Evolutionary conservation across 2,329 filamentous ascomycete species (phyloP), one percentile per base, ranked within the genome.

Genomic region (Colletotrichum kahawae): DNA sequence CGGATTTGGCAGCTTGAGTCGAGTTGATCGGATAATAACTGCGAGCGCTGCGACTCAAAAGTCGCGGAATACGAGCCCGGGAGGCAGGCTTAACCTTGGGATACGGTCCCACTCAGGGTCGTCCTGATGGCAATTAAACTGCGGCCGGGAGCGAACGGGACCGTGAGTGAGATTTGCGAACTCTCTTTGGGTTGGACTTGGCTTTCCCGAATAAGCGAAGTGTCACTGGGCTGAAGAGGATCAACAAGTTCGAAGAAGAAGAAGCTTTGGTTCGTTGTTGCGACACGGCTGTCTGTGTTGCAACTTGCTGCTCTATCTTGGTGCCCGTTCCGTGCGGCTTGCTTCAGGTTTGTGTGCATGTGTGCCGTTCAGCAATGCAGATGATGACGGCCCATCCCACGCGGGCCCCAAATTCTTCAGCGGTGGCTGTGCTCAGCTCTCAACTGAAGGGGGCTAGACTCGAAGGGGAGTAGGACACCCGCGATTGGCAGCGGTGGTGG

Each of bases 391-490:
- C 8, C 14, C 56, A 59, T 59, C 24, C 56, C 56, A 59, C 56
- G 24, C 29, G 38, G 16, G 56, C 9, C 31, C 21, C 16, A 14
- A 24, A 27, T 67, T 75, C 63, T 72, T 75, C 72, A 67, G 24
- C 34, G 67, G 67, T 70, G 67, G 67, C 67, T 70, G 57, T 67
- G 72, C 72, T 75, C 67, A 62, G 62, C 63, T 63, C 38, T 43
- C 18, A 63, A 63, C 56, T 56, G 36, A 54, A 24, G 21, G 54
- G 16, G 21, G 21, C 63, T 71, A 64, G 43, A 43, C 68, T 67
- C 48, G 36, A 71, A 31, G 43, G 33, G 48, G 38, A 74, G 38
- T 71, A 74, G 31, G 62, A 43, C 33, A 56, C 62, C 64, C 64
- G 64, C 68, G 51, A 70, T 56, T 63, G 38, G 59, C 43, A 51